Conservation (phyloP, 2,329 filamentous ascomycete species). For the Pestalotiopsis sp. region DNA sequence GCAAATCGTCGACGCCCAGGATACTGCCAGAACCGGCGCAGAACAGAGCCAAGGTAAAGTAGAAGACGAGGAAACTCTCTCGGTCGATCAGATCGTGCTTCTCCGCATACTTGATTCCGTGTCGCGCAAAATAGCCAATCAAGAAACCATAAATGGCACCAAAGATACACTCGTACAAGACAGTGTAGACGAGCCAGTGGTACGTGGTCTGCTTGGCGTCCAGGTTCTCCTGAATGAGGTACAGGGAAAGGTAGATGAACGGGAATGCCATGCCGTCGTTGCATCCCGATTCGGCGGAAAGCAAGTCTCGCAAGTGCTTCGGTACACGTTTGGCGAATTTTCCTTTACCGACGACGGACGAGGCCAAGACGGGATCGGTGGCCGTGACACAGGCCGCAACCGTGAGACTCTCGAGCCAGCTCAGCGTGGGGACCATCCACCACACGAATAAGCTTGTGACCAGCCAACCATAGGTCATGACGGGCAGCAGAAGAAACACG, state of each 20-base stretch:
- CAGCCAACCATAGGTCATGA: slow-evolving; percentile 97
- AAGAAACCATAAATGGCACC: slow-evolving; percentile 86
- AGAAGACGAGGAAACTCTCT: slow-evolving; percentile 97
- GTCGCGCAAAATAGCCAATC: slow-evolving; percentile 87
- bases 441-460: slow-evolving; percentile 92
- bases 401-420: slow-evolving; percentile 87
- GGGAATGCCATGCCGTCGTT: slow-evolving; percentile 99
- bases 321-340: slow-evolving; percentile 98
- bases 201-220: slow-evolving; percentile 70
- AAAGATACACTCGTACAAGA: slow-evolving; percentile 95
- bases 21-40: slow-evolving; percentile 92
- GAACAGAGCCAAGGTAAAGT: slow-evolving; percentile 95
- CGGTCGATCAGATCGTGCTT: slow-evolving; percentile 84
- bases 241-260: slow-evolving; percentile 91
- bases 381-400: slow-evolving; percentile 94
- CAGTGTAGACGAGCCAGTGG: slow-evolving; percentile 86
- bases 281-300: slow-evolving; percentile 96
- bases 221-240: slow-evolving; percentile 81
- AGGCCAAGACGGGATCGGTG: slow-evolving; percentile 94
- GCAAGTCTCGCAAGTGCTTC: slow-evolving; percentile 91
- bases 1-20: slow-evolving; percentile 87
- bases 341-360: slow-evolving; percentile 96
- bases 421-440: slow-evolving; percentile 80
- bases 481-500: slow-evolving; percentile 81
- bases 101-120: slow-evolving; percentile 88